These are phyloP conservation scores for Penicillium sumatraense DNA, from an alignment of 2,329 filamentous ascomycete species.

Conservation along the genomic window DNA sequence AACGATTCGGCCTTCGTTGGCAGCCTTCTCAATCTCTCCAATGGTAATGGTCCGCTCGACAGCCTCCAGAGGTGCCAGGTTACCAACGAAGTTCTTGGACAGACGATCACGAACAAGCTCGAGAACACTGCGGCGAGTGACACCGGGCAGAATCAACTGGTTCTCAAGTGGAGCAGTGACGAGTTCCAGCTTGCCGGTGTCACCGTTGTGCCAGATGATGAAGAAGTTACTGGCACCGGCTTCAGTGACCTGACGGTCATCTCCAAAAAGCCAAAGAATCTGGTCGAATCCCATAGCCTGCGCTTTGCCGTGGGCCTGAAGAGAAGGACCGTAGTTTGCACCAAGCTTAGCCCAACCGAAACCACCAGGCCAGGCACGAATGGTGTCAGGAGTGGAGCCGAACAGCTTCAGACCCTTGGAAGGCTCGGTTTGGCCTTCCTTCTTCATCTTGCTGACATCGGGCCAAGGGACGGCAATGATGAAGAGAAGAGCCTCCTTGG, in stretches of 20 bases:
- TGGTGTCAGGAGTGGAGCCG: constrained; percentile 78
- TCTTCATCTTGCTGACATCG: constrained; percentile 33
- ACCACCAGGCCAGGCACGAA: constrained; percentile 90
- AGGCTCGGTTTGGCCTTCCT: constrained; percentile 22
- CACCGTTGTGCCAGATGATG: constrained; percentile 69
- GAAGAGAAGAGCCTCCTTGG: constrained; percentile 85
- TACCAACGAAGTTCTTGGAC: constrained; percentile 42
- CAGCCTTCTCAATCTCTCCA: constrained; percentile 72
- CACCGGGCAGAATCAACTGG: constrained; percentile 82
- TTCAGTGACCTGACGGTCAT: constrained; percentile 79
- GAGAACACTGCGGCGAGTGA: constrained; percentile 81
- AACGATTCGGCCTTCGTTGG: constrained; percentile 74
- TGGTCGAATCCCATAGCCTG: constrained; percentile 77
- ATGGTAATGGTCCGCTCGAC: constrained; percentile 86
- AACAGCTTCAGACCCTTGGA: constrained; percentile 65
- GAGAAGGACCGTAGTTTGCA: constrained; percentile 87
- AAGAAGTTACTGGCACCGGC: constrained; percentile 94
- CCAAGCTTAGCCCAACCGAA: constrained; percentile 92
- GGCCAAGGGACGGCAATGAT: constrained; percentile 65
- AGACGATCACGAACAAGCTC: constrained; percentile 72
- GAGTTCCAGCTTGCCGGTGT: constrained; percentile 67
- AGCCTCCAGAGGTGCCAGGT: constrained; percentile 74
- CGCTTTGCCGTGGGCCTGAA: constrained; percentile 79
- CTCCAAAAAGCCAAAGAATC: constrained; percentile 90
- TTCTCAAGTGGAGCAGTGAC: constrained; percentile 84